phyloP scores from a whole-genome alignment of 164 flowering plant genomes.

The Aristolochia contorta region DNA sequence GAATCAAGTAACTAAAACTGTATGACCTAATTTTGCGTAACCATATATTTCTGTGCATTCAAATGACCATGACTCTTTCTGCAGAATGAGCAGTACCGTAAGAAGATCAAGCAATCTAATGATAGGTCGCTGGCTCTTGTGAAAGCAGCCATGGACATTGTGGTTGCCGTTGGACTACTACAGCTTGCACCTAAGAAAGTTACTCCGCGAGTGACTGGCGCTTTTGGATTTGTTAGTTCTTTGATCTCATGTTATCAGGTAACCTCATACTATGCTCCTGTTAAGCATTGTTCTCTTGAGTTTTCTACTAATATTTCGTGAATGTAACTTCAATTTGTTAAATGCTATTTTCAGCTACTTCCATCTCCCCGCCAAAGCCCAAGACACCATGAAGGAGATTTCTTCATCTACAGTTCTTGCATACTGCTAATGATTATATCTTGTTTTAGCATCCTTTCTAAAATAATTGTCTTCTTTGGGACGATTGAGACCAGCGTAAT shows the following conservation, averaged over 20 bases:
- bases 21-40: neutral
- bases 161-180: conserved; percentile 89
- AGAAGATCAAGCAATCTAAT: conserved; percentile 59
- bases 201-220: conserved; percentile 93
- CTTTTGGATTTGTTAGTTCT: conserved; percentile 74
- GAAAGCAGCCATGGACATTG: conserved; percentile 69
- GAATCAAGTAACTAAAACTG: conserved; percentile 30
- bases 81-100: conserved; percentile 68
- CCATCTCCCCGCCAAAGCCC: conserved; percentile 8
- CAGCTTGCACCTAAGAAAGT: conserved; percentile 92
- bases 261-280: neutral
- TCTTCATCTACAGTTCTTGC: too few species aligned
- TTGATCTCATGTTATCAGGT: conserved; percentile 99
- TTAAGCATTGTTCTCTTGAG: neutral
- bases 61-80: conserved; percentile 7
- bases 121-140: conserved; percentile 75
- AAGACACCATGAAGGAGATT: conserved; percentile 2
- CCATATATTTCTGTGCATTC: neutral
- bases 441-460: too few species aligned
- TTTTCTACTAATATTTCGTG: neutral
- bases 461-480: too few species aligned
- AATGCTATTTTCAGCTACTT: conserved; percentile 3
- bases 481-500: too few species aligned
- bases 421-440: too few species aligned
- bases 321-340: too few species aligned